Conservation (phyloP, 495 filamentous ascomycete genomes). For the Staphylotrichum tortipilum region DNA sequence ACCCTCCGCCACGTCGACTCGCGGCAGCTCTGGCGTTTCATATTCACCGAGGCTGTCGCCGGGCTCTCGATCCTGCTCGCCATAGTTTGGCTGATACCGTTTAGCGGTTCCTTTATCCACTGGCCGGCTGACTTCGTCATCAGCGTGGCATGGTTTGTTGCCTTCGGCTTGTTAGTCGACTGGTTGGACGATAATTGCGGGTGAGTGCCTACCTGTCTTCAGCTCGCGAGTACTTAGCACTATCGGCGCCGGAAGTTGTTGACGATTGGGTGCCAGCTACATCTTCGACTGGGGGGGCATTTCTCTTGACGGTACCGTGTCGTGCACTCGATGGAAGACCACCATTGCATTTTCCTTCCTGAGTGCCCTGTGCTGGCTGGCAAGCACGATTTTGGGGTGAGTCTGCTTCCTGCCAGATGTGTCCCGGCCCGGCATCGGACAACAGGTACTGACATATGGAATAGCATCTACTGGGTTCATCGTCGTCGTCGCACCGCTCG, state of each 20-base stretch:
- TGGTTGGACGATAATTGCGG: constrained; percentile 45
- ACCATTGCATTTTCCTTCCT: constrained; percentile 59
- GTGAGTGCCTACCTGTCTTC: constrained; percentile 26
- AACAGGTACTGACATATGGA: not conserved
- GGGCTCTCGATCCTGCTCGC: constrained; percentile 38
- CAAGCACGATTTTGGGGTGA: constrained; percentile 44
- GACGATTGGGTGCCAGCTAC: constrained; percentile 38
- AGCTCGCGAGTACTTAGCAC: not conserved
- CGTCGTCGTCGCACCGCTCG: constrained; percentile 24
- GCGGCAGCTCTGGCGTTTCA: constrained; percentile 36
- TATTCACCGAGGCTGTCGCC: constrained; percentile 42
- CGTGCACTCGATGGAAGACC: constrained; percentile 57
- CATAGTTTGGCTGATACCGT: constrained; percentile 42
- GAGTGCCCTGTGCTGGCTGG: constrained; percentile 59
- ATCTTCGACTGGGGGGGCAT: constrained; percentile 92
- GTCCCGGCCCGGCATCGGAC: not conserved
- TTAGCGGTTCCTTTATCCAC: constrained; percentile 36
- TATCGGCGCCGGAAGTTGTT: not conserved
- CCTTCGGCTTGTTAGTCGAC: constrained; percentile 55
- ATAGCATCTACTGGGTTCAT: constrained; percentile 36
- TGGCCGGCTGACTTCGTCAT: constrained; percentile 50
- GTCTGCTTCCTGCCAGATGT: not conserved
- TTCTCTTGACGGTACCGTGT: constrained; percentile 65
- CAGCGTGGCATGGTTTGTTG: constrained; percentile 54
- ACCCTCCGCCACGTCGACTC: constrained; percentile 18